Base-by-base conservation (phyloP, 2,329 filamentous ascomycete species). In the Hymenoscyphus occultus region DNA sequence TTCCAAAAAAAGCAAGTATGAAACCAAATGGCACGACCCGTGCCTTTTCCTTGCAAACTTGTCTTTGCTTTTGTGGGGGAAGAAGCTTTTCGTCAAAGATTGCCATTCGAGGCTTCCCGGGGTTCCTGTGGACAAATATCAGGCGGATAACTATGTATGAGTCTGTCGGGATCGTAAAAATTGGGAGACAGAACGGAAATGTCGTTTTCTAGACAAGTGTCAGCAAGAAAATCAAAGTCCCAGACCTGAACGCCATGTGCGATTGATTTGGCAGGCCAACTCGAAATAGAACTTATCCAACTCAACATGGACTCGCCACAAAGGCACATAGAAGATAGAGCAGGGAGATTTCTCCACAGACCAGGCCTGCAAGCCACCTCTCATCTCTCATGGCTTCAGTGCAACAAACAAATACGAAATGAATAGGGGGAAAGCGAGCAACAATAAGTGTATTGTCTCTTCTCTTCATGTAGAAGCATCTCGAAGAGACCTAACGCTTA, bases 1-100 rank as follows among this genome's bases (percentile, higher is more conserved):
- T 65, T 63, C 57, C 48, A 61, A 63, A 63, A 63, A 66, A 63
- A 59, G 61, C 61, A 63, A 63, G 16, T 61, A 63, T 56, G 39
- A 54, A 54, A 54, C 48, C n/a, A 22, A 54, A 54, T 13, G 48
- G 13, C 16, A 13, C 22, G 9, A 22, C 45, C n/a, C 45, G 12
- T 19, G 19, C 22, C 2, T 54, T 54, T 56, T 31, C 59, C 14
- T 19, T n/a, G 9, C 35, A 32, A 51, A 19, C 45, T 39, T 32
- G 57, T 28, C 19, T 9, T 22, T 54, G 13, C 22, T 51, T 28
- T 19, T 28, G 9, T 54, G n/a, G 5, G 22, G 19, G n/a, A 22
- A 10, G 19, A 22, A 19, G 7, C 19, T 22, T 22, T 6, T 5
- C 22, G 22, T 7, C 48, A 22, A 54, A 10, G 48, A 54, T 54